Base-by-base conservation (phyloP, 1,284 basidiomycete genomes). In the Melampsora larici-populina region DNA sequence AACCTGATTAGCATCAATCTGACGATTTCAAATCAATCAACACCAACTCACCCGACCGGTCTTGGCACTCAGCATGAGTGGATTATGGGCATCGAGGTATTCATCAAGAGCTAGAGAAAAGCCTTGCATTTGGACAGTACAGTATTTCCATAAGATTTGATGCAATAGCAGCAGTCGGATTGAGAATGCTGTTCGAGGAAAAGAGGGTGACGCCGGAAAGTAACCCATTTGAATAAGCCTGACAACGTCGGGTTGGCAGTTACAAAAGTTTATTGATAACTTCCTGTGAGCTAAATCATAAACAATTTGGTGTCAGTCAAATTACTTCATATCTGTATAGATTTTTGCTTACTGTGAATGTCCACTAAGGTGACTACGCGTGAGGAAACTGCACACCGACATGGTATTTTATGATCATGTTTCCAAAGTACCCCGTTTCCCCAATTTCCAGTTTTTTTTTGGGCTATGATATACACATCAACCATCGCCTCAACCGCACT, bases 141-240 rank as follows among this genome's bases (percentile, higher is more conserved):
- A 48, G 24, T 48, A 21, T 26, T 68, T 68, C 66, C 66, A 68
- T 4, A 68, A 13, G 13, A 68, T 68, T n/a, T 68, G 66, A 24
- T 68, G 66, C 26, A 68, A 48, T 68, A n/a, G 8, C 9, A 68
- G 24, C 4, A 69, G 67, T 18, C 67, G 17, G 36, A 69, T 69
- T 1, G n/a, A n/a, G n/a, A n/a, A n/a, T n/a, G n/a, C n/a, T n/a
- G n/a, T n/a, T n/a, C n/a, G n/a, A n/a, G n/a, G 67, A 69, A 69
- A 69, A 69, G 1, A 49, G 46, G 67, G 67, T 1, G 67, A 49
- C 9, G 46, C 67, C 17, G 46, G 24, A 1, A 51, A 49, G 17
- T 69, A 69, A 26, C 67, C 67, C 67, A 69, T 69, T 26, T 69
- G 67, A 2, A 69, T 69, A 8, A 69, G 67, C 5, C 67, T 24